phyloP scores from a whole-genome alignment of 495 filamentous ascomycete species.

The Penicillium samsonianum region DNA sequence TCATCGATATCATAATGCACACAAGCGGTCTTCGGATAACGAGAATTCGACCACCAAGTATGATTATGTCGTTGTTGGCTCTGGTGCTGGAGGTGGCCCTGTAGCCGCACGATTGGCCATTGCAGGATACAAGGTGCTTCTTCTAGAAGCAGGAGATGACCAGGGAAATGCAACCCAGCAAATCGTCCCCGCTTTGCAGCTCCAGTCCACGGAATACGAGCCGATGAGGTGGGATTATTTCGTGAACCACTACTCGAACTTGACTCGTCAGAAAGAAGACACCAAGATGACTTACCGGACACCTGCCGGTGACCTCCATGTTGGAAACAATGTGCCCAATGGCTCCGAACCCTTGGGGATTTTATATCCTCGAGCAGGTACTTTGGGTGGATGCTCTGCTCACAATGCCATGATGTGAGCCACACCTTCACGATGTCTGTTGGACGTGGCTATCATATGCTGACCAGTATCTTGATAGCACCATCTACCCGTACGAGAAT shows the following conservation, averaged over 20 bases:
- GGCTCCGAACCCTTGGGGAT: constrained; percentile 40
- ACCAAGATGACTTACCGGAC: constrained; percentile 47
- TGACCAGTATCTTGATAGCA: constrained; percentile 15
- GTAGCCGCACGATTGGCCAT: constrained; percentile 60
- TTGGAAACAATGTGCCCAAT: constrained; percentile 36
- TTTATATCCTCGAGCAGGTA: constrained; percentile 45
- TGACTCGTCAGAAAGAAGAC: constrained; percentile 38
- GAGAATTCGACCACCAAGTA: constrained; percentile 31
- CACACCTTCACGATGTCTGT: background rate
- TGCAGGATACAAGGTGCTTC: constrained; percentile 56
- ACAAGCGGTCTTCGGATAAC: constrained; percentile 14
- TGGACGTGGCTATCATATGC: background rate
- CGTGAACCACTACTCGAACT: constrained; percentile 44
- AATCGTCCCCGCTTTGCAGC: constrained; percentile 41
- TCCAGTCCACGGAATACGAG: constrained; percentile 43
- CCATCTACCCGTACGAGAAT: constrained; percentile 37
- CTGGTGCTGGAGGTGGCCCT: constrained; percentile 62
- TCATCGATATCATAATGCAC: constrained; percentile 13
- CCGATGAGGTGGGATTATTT: constrained; percentile 49
- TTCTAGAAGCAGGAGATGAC: constrained; percentile 65
- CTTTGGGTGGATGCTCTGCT: constrained; percentile 44
- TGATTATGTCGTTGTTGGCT: constrained; percentile 67
- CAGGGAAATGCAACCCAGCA: constrained; percentile 41
- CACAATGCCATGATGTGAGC: constrained; percentile 50
- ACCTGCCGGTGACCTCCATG: constrained; percentile 35